Percentiles rank a stretch among this genome's conserved stretches.
Conservation (phyloP, 2,329 filamentous ascomycete species). For the Gnomoniopsis smithogilvyi region DNA sequence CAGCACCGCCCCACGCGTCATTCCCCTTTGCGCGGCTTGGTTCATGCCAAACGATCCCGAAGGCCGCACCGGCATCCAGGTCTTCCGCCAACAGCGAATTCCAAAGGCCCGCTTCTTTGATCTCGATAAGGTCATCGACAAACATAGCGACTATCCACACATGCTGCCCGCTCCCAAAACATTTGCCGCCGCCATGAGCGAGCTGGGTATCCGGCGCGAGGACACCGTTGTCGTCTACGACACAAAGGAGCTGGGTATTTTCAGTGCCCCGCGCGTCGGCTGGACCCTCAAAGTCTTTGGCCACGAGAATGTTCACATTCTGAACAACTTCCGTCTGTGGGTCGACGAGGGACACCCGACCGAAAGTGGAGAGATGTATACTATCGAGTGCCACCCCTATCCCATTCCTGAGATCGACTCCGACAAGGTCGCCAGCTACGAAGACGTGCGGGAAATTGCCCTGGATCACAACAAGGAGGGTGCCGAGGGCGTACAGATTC, state of each 20-base stretch:
- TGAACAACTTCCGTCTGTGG: constrained; percentile 98
- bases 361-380: constrained; percentile 74
- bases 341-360: constrained; percentile 77
- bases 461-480: constrained; percentile 78
- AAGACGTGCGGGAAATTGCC: constrained; percentile 76
- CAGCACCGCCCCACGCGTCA: constrained; percentile 76
- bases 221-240: constrained; percentile 96
- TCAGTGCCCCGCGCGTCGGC: constrained; percentile 87
- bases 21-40: constrained; percentile 92
- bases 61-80: constrained; percentile 72
- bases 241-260: constrained; percentile 84
- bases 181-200: constrained; percentile 86
- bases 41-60: constrained; percentile 83
- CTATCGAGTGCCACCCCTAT: constrained; percentile 62
- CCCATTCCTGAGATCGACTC: constrained; percentile 58
- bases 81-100: constrained; percentile 79
- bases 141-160: constrained; percentile 85
- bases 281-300: constrained; percentile 94
- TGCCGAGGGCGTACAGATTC: constrained; percentile 76
- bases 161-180: constrained; percentile 83
- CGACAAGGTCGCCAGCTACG: constrained; percentile 72
- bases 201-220: constrained; percentile 80
- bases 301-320: constrained; percentile 79
- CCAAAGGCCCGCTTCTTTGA: constrained; percentile 94
- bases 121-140: constrained; percentile 86